Percentiles rank a stretch among this genome's conserved stretches.
Conservation (phyloP, 129 eudicot genomes). For the Tanacetum coccineum region DNA sequence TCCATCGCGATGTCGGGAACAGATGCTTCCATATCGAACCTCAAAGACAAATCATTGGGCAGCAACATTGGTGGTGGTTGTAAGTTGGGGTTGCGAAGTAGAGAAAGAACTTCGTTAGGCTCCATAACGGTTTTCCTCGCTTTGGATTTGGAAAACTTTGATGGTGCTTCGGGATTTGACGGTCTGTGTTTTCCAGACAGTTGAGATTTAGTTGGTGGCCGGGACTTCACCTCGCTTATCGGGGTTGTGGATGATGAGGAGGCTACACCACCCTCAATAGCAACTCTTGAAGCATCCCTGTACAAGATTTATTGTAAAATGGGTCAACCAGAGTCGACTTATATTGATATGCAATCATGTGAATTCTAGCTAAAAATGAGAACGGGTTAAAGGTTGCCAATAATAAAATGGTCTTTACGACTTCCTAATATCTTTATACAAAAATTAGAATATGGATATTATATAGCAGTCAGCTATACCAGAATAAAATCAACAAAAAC, state of each 20-base stretch:
- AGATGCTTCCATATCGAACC: constrained; percentile 32
- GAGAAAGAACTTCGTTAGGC: constrained; percentile 25
- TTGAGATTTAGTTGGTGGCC: constrained; percentile 35
- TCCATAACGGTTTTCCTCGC: constrained; percentile 39
- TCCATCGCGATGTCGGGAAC: constrained; percentile 27
- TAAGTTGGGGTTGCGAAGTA: constrained; percentile 31
- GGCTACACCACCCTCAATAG: constrained; percentile 35
- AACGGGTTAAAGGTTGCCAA: background rate
- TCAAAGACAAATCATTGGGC: constrained; percentile 23
- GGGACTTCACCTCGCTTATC: constrained; percentile 36
- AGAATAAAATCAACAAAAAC: too few species aligned
- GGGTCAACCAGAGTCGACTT: background rate
- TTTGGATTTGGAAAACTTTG: constrained; percentile 61
- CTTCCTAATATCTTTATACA: background rate
- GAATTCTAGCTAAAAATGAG: background rate
- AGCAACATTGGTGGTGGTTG: constrained; percentile 25
- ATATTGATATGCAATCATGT: background rate
- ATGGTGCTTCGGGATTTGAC: constrained; percentile 35
- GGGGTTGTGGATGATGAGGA: constrained; percentile 44
- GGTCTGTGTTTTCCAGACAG: constrained; percentile 58
- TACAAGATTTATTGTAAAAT: constrained; percentile 12
- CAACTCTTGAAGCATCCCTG: constrained; percentile 55
- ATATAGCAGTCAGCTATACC: background rate
- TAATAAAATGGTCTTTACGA: background rate
- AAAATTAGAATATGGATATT: background rate